Base-by-base conservation (phyloP, 2,329 filamentous ascomycete species). In the Monosporascus cannonballus region DNA sequence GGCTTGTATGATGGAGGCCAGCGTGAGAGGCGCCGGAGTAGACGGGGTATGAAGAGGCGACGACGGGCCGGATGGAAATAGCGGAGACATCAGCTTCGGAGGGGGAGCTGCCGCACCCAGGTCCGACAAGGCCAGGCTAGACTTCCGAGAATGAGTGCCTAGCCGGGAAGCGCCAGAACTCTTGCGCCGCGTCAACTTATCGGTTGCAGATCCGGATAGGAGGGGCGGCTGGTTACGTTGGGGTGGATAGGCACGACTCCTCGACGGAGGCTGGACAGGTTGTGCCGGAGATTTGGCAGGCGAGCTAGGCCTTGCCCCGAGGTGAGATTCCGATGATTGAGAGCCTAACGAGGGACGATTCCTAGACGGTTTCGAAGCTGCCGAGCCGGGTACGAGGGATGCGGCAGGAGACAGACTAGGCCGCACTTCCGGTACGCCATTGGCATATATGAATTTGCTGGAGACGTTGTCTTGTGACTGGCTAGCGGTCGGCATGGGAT, bases 361-460 rank as follows among this genome's bases (percentile, higher is more conserved):
- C 6, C 68, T 59, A 14, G 71, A 59, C 39, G 74, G 61, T 61
- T 73, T 76, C 45, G 78, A 80, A 45, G 75, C 67, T 7, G 68
- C 68, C 2, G 80, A 81, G 30, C 70, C 71, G 0, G 78, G 71
- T 42, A 70, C 64, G 51, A 73, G 64, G 48, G 72, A 68, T 9
- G 64, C 51, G 42, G 69, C 68, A 60, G 65, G 69, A 64, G 64
- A 62, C 55, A 63, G 64, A 56, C 62, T 67, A 52, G 54, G 64
- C 58, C 37, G 74, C 7, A 76, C 54, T 52, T 84, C 78, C 2
- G 80, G 79, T 15, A 73, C 73, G 30, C 85, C 84, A 67, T 89
- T 87, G 54, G 86, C 88, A 66, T 90, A 87, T 67, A 91, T 84
- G 73, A 92, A 90, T 65, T 88, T 89, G 69, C 76, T 76, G 6